Conservation (phyloP, 2,329 filamentous ascomycete species). For the Xylariaceae sp. region DNA sequence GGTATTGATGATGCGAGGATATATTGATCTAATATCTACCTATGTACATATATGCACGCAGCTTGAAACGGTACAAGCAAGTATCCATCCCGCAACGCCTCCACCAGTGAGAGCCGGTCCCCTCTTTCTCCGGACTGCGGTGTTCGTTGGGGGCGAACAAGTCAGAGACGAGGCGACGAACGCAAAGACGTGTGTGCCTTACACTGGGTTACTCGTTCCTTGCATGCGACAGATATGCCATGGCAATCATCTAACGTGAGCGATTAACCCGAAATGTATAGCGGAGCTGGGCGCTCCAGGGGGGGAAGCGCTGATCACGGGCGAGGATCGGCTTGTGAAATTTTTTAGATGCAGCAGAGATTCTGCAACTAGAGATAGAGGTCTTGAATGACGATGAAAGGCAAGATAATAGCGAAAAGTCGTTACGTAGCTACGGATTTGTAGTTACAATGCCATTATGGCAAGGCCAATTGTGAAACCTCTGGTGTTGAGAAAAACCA, state of each 20-base stretch:
- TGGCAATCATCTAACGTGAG: background rate
- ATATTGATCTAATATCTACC: too few species aligned
- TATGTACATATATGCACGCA: too few species aligned
- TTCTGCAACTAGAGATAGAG: background rate
- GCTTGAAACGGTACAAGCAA: too few species aligned
- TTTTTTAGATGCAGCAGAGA: background rate
- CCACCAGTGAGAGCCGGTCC: too few species aligned
- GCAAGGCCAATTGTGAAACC: slow-evolving; percentile 17
- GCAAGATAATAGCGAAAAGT: background rate
- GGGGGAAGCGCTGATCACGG: background rate
- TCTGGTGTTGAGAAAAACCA: slow-evolving; percentile 14
- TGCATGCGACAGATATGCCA: background rate
- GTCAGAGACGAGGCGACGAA: background rate
- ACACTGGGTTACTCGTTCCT: background rate
- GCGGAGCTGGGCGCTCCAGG: background rate
- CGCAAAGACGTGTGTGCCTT: background rate
- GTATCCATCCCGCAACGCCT: too few species aligned
- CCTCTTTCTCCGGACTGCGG: too few species aligned
- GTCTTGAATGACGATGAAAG: background rate
- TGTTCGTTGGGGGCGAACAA: background rate
- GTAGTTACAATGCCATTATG: background rate
- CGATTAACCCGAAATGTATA: background rate
- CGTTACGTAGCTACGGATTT: background rate
- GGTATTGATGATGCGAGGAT: background rate
- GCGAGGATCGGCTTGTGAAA: background rate